Evolutionary conservation across 139 green algal species (phyloP).

Genomic region (Auxenochlorella protothecoides): DNA sequence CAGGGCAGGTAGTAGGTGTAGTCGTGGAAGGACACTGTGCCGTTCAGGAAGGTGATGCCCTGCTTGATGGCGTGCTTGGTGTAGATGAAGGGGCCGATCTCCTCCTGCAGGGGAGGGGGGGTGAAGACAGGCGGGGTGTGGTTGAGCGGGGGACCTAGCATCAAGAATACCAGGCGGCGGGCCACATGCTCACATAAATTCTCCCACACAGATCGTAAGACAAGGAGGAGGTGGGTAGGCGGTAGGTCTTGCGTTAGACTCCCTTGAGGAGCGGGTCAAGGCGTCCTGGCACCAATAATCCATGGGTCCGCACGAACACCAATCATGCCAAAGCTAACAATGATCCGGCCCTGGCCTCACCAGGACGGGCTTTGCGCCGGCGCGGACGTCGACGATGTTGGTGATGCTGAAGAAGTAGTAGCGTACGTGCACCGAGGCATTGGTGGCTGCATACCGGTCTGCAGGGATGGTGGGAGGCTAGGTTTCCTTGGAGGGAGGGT

Average conservation of each 20-base stretch:
- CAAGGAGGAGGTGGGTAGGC: no score
- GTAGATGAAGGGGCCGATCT: conserved; percentile 32
- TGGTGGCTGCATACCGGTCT: neutral
- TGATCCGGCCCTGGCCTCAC: conserved; percentile 6
- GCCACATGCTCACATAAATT: no score
- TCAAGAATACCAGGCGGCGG: no score
- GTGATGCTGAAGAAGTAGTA: conserved; percentile 44
- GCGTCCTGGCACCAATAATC: no score
- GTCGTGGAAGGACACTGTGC: conserved; percentile 16
- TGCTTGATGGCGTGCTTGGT: conserved; percentile 8
- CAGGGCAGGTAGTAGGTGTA: conserved; percentile 13
- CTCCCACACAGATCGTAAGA: neutral
- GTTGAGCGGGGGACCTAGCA: neutral
- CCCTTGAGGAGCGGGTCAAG: no score
- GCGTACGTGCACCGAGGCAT: neutral
- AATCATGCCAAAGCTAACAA: no score
- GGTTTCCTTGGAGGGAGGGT: neutral
- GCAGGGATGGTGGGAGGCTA: neutral
- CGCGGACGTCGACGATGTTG: conserved; percentile 34
- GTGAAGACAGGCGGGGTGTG: neutral
- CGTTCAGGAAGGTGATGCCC: neutral
- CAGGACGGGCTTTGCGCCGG: conserved; percentile 28
- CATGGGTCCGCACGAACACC: no score
- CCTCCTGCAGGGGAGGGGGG: conserved; percentile 8
- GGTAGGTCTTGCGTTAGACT: no score